Conservation (phyloP, 176 grass and related monocot species). For the Triticum monococcum region DNA sequence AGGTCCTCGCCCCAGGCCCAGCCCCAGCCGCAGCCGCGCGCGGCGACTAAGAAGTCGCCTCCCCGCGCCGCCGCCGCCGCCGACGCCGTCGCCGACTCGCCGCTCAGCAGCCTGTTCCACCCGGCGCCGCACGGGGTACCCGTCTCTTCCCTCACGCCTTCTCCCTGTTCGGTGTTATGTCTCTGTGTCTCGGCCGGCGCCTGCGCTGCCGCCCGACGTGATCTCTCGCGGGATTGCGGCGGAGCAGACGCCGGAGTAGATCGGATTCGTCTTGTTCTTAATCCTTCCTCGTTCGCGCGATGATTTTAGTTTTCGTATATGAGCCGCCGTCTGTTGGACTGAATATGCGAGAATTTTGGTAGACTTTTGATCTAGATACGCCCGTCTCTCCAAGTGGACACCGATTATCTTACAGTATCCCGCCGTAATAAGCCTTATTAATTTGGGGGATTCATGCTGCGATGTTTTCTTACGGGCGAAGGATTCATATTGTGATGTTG, state of each 20-base stretch:
- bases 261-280: neutral
- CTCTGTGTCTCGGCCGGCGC: neutral
- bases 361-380: neutral
- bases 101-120: conserved; percentile 44
- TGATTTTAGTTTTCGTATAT: neutral
- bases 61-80: conserved; percentile 13
- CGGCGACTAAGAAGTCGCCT: conserved; percentile 44
- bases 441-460: neutral
- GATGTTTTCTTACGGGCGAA: neutral
- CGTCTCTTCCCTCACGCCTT: neutral
- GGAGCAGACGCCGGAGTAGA: neutral
- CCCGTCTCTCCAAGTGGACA: neutral
- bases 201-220: neutral
- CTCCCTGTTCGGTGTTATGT: conserved; percentile 25
- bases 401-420: neutral
- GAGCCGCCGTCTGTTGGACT: neutral
- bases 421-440: neutral
- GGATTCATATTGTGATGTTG: neutral
- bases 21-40: neutral
- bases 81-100: neutral
- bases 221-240: neutral
- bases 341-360: neutral
- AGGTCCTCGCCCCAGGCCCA: conserved; percentile 26
- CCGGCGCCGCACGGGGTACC: conserved; percentile 38
- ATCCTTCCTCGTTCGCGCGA: neutral